Conservation (phyloP, 345 rosid species). For the Citrus maxima region DNA sequence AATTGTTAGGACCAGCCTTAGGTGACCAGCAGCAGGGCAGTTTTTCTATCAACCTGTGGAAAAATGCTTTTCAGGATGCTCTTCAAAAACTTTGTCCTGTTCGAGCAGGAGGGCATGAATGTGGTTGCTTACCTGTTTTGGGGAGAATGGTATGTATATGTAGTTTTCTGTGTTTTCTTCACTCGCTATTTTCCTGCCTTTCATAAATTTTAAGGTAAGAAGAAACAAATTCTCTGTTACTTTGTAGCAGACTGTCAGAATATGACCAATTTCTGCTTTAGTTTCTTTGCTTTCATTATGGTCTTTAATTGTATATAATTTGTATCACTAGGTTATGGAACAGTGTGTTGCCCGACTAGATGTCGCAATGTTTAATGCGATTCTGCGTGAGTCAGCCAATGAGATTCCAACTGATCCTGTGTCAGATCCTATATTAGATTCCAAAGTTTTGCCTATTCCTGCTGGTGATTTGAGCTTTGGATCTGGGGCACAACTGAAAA, state of each 20-base stretch:
- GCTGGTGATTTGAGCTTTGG: constrained; percentile 97
- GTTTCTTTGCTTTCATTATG: background rate
- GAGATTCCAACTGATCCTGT: constrained; percentile 95
- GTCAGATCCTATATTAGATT: constrained; percentile 84
- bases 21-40: constrained; percentile 81
- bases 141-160: constrained; percentile 67
- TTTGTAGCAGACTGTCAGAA: background rate
- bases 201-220: background rate
- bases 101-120: constrained; percentile 80
- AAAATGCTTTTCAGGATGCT: constrained; percentile 78
- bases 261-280: background rate
- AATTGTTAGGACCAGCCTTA: constrained; percentile 66
- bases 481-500: constrained; percentile 96
- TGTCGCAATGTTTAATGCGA: constrained; percentile 98
- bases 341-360: constrained; percentile 79
- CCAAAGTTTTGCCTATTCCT: constrained; percentile 90
- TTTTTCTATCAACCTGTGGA: constrained; percentile 77
- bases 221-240: background rate
- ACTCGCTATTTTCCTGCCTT: background rate
- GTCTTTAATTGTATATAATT: constrained; percentile 10
- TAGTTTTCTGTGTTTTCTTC: constrained; percentile 5
- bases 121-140: constrained; percentile 86
- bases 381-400: constrained; percentile 85
- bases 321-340: constrained; percentile 67
- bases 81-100: constrained; percentile 77